A percentile compares a stretch with the other conserved stretches of the same genome.
Conservation (phyloP, 1,139 yeast species). For the Sugiyamaella castrensis region DNA sequence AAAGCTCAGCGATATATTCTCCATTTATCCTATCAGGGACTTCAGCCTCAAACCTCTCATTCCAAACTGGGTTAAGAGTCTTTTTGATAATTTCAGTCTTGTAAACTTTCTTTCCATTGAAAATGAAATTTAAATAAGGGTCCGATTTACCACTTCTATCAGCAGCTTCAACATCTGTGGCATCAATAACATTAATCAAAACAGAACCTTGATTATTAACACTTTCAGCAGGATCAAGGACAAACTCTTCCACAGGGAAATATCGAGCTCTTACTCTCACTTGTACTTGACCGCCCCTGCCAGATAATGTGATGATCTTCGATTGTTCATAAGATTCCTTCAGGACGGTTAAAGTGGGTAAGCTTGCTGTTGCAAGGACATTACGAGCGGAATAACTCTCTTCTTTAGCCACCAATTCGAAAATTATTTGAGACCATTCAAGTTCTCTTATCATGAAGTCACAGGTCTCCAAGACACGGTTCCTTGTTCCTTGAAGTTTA, state of each 20-base stretch:
- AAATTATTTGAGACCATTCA: slow-evolving; percentile 63
- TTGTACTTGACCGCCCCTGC: slow-evolving; percentile 42
- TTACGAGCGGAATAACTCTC: slow-evolving; percentile 52
- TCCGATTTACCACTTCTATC: slow-evolving; percentile 92
- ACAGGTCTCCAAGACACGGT: slow-evolving; percentile 57
- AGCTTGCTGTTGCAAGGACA: slow-evolving; percentile 56
- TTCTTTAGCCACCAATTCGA: slow-evolving; percentile 56
- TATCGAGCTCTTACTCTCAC: slow-evolving; percentile 66
- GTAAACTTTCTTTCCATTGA: slow-evolving; percentile 56
- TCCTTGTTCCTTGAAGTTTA: slow-evolving; percentile 42
- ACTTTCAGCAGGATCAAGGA: slow-evolving; percentile 71
- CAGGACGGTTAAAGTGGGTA: slow-evolving; percentile 68
- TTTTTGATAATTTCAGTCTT: slow-evolving; percentile 80
- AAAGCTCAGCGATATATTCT: slow-evolving; percentile 48
- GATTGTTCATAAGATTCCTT: slow-evolving; percentile 63
- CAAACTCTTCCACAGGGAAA: slow-evolving; percentile 64
- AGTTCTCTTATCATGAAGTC: slow-evolving; percentile 74
- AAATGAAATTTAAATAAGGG: slow-evolving; percentile 66
- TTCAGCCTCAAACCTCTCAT: slow-evolving; percentile 56
- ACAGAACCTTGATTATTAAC: slow-evolving; percentile 73
- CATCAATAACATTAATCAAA: slow-evolving; percentile 60
- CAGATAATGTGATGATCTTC: slow-evolving; percentile 50
- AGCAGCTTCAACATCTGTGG: slow-evolving; percentile 71
- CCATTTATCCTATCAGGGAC: slow-evolving; percentile 63
- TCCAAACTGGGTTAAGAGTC: slow-evolving; percentile 86